These are phyloP conservation scores for Xylaria telfairii DNA, from an alignment of 495 filamentous ascomycete species.

Conservation along the genomic window DNA sequence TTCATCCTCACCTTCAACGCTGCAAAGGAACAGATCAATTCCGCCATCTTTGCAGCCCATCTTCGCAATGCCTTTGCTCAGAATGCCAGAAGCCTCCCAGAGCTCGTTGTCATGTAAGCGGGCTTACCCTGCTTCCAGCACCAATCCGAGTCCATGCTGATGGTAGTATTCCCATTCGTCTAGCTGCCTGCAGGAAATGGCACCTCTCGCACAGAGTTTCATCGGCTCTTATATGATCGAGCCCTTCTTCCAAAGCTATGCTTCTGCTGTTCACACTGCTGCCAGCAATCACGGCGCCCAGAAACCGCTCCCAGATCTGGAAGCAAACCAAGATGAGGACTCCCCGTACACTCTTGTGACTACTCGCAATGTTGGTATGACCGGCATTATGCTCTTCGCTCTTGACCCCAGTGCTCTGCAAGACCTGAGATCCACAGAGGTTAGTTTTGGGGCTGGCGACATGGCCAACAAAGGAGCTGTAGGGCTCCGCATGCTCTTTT, in stretches of 20 bases:
- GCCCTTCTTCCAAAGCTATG: conserved; percentile 74
- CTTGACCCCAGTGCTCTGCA: conserved; percentile 61
- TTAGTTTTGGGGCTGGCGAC: conserved; percentile 79
- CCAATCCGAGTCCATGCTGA: conserved; percentile 29
- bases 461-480: conserved; percentile 98
- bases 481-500: conserved; percentile 71
- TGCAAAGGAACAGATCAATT: conserved; percentile 68
- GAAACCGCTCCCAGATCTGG: not conserved
- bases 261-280: conserved; percentile 71
- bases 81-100: conserved; percentile 59
- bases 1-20: conserved; percentile 94
- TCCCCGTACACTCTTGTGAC: conserved; percentile 55
- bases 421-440: conserved; percentile 70
- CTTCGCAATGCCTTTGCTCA: conserved; percentile 72
- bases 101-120: conserved; percentile 67
- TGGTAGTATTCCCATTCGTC: conserved; percentile 13
- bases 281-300: conserved; percentile 41
- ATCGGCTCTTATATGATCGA: conserved; percentile 82
- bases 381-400: conserved; percentile 82
- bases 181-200: conserved; percentile 87
- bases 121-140: conserved; percentile 1
- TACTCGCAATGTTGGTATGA: conserved; percentile 82
- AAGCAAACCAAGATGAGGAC: conserved; percentile 21
- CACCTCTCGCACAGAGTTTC: conserved; percentile 82
- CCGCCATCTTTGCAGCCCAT: conserved; percentile 68